Base-by-base conservation (phyloP, 306 rosid genomes). In the Acacia melanoxylon region DNA sequence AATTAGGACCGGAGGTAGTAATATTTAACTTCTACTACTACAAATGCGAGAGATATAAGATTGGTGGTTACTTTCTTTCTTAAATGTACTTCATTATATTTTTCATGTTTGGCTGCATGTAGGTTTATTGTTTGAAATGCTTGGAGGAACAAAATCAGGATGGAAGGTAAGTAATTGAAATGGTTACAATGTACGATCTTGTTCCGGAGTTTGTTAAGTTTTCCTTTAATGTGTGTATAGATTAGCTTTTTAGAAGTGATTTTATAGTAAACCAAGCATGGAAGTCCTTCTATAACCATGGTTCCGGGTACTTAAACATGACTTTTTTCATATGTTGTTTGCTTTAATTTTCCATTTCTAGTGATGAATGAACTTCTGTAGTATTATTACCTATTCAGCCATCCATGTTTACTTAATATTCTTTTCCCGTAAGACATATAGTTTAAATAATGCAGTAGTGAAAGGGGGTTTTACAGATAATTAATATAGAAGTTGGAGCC, bases 121-220 rank as follows among this genome's bases (percentile, higher is more conserved):
- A 92, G 99, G 97, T 17, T 79, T 93, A 48, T 86, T 95, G 74
- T 78, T 74, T 78, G 98, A 93, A 89, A 95, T 95, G 99, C 96
- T 95, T 76, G 89, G 97, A 86, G 87, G 98, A 27, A 82, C 99
- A 6, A 95, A 72, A 81, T 83, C 93, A n/a, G 87, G 78, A 73
- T 95, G 99, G 99, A 93, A 91, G 97, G 99, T 95, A 37, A 70
- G 91, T 27, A 77, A 76, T 65, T 41, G 49, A 78, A 31, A 25
- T 63, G 40, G 49, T 72, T 17, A 35, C 27, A 41, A 10, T 42
- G 22, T 58, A 22, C 17, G 69, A 58, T 24, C 13, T 22, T 75
- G 13, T 15, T 62, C 10, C 62, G 49, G 8, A 42, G 51, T 15
- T 74, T 76, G 41, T 33, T 16, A 40, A 13, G 41, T 42, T 76